Evolutionary conservation across 164 flowering plant species (phyloP), one percentile per base, ranked within the genome.

Genomic region (Warburgia ugandensis): DNA sequence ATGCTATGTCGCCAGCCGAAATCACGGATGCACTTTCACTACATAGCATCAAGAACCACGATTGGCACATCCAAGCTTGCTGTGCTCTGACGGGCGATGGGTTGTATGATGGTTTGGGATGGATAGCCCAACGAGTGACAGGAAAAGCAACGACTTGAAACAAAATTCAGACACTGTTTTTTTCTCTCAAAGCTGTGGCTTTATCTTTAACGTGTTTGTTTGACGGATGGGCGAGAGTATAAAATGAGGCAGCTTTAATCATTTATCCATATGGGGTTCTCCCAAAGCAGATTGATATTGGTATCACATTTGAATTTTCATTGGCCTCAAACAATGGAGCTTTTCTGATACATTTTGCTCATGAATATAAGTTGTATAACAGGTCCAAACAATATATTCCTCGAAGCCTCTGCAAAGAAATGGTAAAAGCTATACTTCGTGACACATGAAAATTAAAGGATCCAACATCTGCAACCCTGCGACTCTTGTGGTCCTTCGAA

Each of bases 11-110:
- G 19, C 92, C 96, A 2, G 92, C 95, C 21, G 96, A 87, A 57
- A 84, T 87, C 55, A 87, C 92, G 0, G 96, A 85, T 60, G 83
- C 84, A 8, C 81, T 91, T 19, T 84, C 92, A 3, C 96, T 87
- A 26, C 96, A 87, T 62, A 84, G 84, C 68, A 91, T 91, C 61
- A 91, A 91, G 72, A 77, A 81, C 39, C 96, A 84, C 41, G 90
- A 87, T 45, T 91, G 97, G 97, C 97, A 84, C 67, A 91, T 91
- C 52, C 97, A 91, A 64, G 86, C 90, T 14, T 83, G 92, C 52
- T 77, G 78, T 68, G 97, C 96, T 37, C 76, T 91, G 42, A 84
- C 90, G 0, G 92, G 97, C 5, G 90, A 87, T 1, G 96, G 97
- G 13, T 56, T 87, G 27, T 83, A 78, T 36, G 96, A 91, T 56